Evolutionary conservation across 169 alveolate genomes (phyloP), one percentile per base, ranked within the genome.

Genomic region (Plasmodium relictum): DNA sequence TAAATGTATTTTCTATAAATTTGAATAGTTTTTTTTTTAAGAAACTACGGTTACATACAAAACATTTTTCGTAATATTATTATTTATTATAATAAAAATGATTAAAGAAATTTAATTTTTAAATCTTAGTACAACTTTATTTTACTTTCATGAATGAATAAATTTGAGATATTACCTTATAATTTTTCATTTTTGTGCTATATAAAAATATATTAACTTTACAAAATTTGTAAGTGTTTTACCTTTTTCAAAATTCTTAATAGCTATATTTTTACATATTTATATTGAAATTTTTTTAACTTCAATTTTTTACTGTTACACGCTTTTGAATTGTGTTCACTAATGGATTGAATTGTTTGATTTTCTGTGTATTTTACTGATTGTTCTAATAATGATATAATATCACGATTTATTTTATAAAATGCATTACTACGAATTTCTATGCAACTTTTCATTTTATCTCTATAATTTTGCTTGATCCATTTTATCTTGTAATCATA

Each of bases 351-450:
- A 10, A 76, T 4, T 10, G 88, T 62, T 56, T 62, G 56, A 7
- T 76, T 54, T 68, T 76, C 31, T n/a, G 88, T 76, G 26, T 76
- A 63, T 41, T 76, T 76, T 10, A 76, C 88, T 8, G 76, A 62
- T n/a, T 76, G 48, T 41, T 76, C 76, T 12, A 76, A 5, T 41
- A 76, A 69, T 18, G 68, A 24, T n/a, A 63, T 63, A 39, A 76
- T 76, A 31, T 76, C 74, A 9, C 76, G 66, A 16, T 76, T 76
- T 37, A 44, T 8, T 76, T 76, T 76, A 65, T 76, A 76, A 62
- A 76, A 76, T n/a, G 88, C 76, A 12, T n/a, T 62, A 18, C 76
- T 63, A n/a, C 88, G 37, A 76, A 62, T 76, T 63, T 76, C 88
- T 37, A 63, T 63, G 31, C 63, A 61, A 16, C 44, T 37, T 42